These are phyloP conservation scores for Cutaneotrichosporon daszewskae DNA, from an alignment of 1,284 basidiomycete species.

Conservation along the genomic window DNA sequence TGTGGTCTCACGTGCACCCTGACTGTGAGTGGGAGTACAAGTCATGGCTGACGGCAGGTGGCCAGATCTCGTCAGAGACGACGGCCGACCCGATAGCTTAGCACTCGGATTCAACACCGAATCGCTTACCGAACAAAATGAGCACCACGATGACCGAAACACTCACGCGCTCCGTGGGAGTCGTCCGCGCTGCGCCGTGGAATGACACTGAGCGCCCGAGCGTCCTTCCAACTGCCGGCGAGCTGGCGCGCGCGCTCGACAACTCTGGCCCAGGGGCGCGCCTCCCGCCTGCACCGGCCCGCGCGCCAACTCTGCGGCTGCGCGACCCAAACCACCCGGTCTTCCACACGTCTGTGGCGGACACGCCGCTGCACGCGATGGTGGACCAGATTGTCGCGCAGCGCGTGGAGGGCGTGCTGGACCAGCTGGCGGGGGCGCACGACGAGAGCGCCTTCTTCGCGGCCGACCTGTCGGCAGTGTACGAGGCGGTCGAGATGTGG, in stretches of 20 bases:
- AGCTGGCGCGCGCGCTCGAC: constrained; percentile 37
- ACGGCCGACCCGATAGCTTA: not conserved
- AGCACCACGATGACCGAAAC: constrained; percentile 21
- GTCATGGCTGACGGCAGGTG: not conserved
- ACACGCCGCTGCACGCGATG: constrained; percentile 33
- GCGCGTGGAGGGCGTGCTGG: constrained; percentile 15
- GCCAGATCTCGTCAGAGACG: not conserved
- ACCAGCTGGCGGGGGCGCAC: constrained; percentile 17
- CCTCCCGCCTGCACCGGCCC: constrained; percentile 19
- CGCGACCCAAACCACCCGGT: constrained; percentile 22
- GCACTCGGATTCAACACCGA: not conserved
- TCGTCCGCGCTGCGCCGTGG: constrained; percentile 16
- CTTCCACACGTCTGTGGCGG: constrained; percentile 21
- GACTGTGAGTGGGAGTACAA: constrained; percentile 23
- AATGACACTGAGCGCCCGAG: constrained; percentile 1
- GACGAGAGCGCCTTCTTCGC: constrained; percentile 92
- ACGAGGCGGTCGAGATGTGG: constrained; percentile 83
- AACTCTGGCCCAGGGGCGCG: constrained; percentile 24
- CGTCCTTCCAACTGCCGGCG: constrained; percentile 11
- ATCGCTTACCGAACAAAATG: constrained; percentile 9
- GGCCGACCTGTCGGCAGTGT: constrained; percentile 84
- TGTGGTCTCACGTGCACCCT: constrained; percentile 26
- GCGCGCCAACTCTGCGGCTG: constrained; percentile 6
- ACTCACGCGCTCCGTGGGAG: constrained; percentile 7
- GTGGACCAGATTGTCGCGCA: constrained; percentile 29